Conservation (phyloP, 805 yeast genomes). For the Saturnispora gosingensis region DNA sequence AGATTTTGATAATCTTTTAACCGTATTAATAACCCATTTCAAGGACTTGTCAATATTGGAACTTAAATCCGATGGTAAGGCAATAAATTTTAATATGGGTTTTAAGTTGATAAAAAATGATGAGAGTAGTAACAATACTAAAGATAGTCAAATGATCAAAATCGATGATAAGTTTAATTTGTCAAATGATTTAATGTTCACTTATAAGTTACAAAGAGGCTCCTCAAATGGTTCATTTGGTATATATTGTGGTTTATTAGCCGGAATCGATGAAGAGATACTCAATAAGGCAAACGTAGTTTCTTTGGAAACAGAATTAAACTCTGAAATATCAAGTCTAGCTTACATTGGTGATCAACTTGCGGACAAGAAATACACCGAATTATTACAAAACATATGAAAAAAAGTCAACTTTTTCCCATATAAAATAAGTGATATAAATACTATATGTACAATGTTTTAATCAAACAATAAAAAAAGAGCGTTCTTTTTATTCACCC, state of each 20-base stretch:
- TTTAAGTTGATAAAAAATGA: slow-evolving; percentile 22
- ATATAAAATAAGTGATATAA: neutral
- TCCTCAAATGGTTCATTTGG: slow-evolving; percentile 65
- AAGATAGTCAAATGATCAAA: neutral
- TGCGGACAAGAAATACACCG: slow-evolving; percentile 1
- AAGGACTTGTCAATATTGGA: slow-evolving; percentile 53
- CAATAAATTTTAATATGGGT: slow-evolving; percentile 67
- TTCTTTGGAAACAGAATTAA: slow-evolving; percentile 23
- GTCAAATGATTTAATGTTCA: slow-evolving; percentile 34
- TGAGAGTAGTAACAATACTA: neutral
- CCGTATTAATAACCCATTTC: slow-evolving; percentile 79
- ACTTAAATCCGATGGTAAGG: slow-evolving; percentile 27
- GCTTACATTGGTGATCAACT: neutral
- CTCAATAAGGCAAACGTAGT: slow-evolving; percentile 35
- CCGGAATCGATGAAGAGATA: slow-evolving; percentile 45
- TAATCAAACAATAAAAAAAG: neutral
- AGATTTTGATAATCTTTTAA: slow-evolving; percentile 37
- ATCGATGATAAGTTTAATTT: slow-evolving; percentile 21
- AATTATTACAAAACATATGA: slow-evolving; percentile 18
- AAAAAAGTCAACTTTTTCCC: neutral
- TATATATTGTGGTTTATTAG: slow-evolving; percentile 72
- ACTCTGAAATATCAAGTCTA: neutral
- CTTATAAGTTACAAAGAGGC: slow-evolving; percentile 43
- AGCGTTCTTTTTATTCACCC: neutral
- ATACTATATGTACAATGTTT: neutral